Evolutionary conservation across 108 stramenopile genomes (phyloP).

Genomic region (Aurantiochytrium sp.): DNA sequence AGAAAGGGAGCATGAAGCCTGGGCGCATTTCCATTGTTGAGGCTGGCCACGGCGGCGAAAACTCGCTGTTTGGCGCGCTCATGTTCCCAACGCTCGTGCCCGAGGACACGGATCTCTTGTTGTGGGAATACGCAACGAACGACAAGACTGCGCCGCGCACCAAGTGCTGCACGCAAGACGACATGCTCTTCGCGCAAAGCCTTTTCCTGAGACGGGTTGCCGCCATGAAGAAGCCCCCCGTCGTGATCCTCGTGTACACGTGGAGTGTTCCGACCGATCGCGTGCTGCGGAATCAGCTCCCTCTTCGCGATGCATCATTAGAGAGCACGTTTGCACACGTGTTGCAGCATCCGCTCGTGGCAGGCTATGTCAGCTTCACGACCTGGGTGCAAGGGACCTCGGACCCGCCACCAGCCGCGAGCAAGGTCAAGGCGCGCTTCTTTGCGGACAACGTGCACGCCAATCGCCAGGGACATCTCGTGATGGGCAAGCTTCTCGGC

Average conservation of each 20-base stretch:
- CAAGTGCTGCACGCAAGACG: neutral
- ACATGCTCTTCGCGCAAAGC: neutral
- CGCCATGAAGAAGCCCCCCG: neutral
- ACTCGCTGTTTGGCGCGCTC: neutral
- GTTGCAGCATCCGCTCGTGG: neutral
- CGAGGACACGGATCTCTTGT: neutral
- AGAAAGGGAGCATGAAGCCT: neutral
- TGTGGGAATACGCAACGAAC: neutral
- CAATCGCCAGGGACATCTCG: neutral
- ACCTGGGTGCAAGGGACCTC: neutral
- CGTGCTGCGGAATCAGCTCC: neutral
- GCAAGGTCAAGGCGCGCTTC: neutral
- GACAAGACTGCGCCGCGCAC: neutral
- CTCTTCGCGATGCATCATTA: neutral
- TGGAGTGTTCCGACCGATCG: neutral
- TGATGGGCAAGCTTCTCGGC: neutral
- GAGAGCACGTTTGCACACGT: neutral
- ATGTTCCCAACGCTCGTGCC: neutral
- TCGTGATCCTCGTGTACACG: neutral
- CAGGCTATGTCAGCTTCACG: neutral
- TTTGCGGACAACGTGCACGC: neutral
- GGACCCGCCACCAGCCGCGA: neutral
- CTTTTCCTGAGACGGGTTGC: neutral
- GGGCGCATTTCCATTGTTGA: neutral
- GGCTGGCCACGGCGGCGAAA: neutral